A percentile compares a stretch with the other conserved stretches of the same genome.
phyloP scores from a whole-genome alignment of 352 stramenopile genomes.

The Saprolegnia parasitica region DNA sequence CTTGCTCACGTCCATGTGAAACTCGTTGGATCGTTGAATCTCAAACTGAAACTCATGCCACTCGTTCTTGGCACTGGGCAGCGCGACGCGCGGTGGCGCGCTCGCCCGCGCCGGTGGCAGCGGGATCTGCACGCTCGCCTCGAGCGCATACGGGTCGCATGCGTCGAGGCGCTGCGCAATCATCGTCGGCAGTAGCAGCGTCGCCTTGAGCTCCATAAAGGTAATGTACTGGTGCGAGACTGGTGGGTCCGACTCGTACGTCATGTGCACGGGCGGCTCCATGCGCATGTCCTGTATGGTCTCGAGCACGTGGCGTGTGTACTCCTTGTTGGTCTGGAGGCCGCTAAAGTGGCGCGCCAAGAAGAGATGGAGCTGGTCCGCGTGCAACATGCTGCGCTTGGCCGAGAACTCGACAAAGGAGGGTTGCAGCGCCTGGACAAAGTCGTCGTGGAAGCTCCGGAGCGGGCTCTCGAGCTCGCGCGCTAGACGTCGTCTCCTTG shows the following conservation, averaged over 20 bases:
- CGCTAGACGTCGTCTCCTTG: not conserved
- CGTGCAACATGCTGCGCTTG: conserved; percentile 24
- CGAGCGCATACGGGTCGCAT: conserved; percentile 17
- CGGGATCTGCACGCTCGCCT: not conserved
- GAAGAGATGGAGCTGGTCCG: conserved; percentile 24
- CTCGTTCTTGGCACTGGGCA: conserved; percentile 9
- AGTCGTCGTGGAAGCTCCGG: conserved; percentile 26
- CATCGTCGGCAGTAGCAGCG: conserved; percentile 24
- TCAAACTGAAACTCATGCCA: conserved; percentile 9
- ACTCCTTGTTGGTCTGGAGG: not conserved
- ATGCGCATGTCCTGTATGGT: conserved; percentile 28
- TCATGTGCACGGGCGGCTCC: conserved; percentile 16
- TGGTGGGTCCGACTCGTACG: not conserved
- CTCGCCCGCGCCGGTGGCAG: not conserved
- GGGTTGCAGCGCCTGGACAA: conserved; percentile 20
- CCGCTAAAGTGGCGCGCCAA: conserved; percentile 18
- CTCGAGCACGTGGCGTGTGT: conserved; percentile 19
- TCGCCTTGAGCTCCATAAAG: conserved; percentile 27
- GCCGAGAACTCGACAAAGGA: conserved; percentile 25
- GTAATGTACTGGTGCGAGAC: conserved; percentile 29
- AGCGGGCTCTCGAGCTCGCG: conserved; percentile 19
- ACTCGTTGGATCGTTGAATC: conserved; percentile 17
- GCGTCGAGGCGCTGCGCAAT: conserved; percentile 24
- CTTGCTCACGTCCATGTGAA: conserved; percentile 25
- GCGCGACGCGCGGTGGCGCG: not conserved